Evolutionary conservation across 2,329 filamentous ascomycete species (phyloP).

Genomic region (Colletotrichum horii): DNA sequence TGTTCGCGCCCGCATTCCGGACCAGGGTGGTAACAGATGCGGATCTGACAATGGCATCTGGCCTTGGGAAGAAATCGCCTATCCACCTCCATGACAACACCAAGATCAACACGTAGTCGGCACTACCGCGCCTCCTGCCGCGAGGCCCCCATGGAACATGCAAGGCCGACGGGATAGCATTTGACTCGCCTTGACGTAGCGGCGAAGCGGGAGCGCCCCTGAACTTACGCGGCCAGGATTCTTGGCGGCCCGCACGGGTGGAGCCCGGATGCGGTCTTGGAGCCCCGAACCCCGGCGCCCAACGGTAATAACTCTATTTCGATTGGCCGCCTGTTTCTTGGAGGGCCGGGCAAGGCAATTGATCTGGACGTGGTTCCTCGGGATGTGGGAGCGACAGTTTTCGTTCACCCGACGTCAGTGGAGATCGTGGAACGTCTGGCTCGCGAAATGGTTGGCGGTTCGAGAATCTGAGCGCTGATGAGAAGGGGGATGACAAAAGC

Average conservation of each 20-base stretch:
- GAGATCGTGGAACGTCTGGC: not conserved
- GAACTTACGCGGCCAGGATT: conserved; percentile 13
- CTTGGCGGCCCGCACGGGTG: conserved; percentile 11
- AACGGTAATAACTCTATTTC: not conserved
- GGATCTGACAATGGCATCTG: not conserved
- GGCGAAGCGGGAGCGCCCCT: not conserved
- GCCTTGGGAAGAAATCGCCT: not conserved
- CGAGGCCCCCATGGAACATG: not conserved
- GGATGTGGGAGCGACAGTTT: conserved; percentile 5
- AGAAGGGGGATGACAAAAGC: not conserved
- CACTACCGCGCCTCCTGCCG: not conserved
- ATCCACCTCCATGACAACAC: not conserved
- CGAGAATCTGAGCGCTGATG: not conserved
- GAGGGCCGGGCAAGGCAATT: not conserved
- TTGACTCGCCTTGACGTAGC: not conserved
- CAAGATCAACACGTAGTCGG: not conserved
- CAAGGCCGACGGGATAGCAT: not conserved
- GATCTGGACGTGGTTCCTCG: not conserved
- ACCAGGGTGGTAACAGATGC: not conserved
- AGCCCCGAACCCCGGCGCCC: not conserved
- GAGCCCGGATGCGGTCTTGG: not conserved
- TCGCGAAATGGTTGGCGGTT: conserved; percentile 1
- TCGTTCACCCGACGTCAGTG: conserved; percentile 1
- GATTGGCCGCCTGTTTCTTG: not conserved
- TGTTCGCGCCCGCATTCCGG: conserved; percentile 5